phyloP scores from a whole-genome alignment of 208 protist species.

The Trypanosoma platydactyli region DNA sequence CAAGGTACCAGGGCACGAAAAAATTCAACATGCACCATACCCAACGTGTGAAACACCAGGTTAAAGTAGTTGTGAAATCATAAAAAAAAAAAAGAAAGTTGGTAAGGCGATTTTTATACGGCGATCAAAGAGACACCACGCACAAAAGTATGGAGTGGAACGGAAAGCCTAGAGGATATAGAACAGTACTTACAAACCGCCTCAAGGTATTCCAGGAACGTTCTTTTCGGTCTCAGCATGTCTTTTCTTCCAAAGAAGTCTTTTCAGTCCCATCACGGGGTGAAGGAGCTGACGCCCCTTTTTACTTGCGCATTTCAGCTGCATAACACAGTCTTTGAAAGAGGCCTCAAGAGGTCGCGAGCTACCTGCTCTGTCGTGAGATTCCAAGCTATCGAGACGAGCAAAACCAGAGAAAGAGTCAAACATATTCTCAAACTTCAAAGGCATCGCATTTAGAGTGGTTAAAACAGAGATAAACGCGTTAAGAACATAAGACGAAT shows the following conservation, averaged over 20 bases:
- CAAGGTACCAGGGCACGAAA: too few species aligned
- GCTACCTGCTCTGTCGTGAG: constrained; percentile 20
- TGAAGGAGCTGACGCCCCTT: constrained; percentile 28
- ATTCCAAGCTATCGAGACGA: constrained; percentile 36
- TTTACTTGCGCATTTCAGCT: constrained; percentile 24
- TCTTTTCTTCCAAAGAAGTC: neutral
- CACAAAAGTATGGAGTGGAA: too few species aligned
- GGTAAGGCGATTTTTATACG: too few species aligned
- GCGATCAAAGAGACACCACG: too few species aligned
- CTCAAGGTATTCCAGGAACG: too few species aligned
- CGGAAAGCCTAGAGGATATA: too few species aligned
- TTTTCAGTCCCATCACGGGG: constrained; percentile 23
- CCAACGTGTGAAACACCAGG: too few species aligned
- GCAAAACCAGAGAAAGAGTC: constrained; percentile 57
- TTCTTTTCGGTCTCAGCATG: too few species aligned
- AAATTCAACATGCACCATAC: too few species aligned
- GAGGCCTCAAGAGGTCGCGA: constrained; percentile 1
- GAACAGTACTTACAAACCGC: too few species aligned
- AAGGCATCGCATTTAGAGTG: constrained; percentile 27
- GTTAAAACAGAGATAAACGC: neutral
- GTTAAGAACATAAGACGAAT: neutral
- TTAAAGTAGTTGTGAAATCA: too few species aligned
- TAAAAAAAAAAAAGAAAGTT: too few species aligned
- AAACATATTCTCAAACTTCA: constrained; percentile 66
- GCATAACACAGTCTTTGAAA: constrained; percentile 18